Evolutionary conservation across 139 green algal species (phyloP).

Genomic region (Chlamydomonas schloesseri): DNA sequence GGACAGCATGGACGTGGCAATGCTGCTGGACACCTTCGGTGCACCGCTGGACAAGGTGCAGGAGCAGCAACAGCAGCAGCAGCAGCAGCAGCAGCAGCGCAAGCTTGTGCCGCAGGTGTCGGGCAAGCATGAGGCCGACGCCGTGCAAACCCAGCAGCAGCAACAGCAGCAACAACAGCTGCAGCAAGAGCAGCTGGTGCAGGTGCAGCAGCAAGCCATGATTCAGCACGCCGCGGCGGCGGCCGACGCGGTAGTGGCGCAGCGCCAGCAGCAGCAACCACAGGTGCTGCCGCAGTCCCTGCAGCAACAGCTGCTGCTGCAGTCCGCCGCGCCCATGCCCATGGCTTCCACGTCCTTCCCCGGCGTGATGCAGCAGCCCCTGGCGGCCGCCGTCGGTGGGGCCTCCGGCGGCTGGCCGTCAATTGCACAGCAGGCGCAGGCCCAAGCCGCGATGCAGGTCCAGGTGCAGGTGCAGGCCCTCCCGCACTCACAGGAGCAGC

Average conservation of each 20-base stretch:
- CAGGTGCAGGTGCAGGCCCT: neutral
- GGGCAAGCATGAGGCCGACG: neutral
- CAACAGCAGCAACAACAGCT: neutral
- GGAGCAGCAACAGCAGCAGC: neutral
- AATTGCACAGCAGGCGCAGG: neutral
- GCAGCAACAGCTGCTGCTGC: too few species aligned
- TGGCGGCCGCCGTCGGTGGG: neutral
- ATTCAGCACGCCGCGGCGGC: neutral
- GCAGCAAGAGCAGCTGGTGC: constrained; percentile 17
- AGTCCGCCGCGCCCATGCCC: too few species aligned
- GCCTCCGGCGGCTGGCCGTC: neutral
- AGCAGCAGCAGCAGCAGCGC: neutral
- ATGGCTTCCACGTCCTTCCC: too few species aligned
- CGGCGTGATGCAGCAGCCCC: neutral
- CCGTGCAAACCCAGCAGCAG: neutral
- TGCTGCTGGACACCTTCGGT: constrained; percentile 39
- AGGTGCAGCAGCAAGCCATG: neutral
- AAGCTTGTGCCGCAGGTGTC: neutral
- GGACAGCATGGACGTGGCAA: constrained; percentile 43
- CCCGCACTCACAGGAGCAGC: neutral
- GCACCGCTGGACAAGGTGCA: constrained; percentile 23
- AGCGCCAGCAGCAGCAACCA: too few species aligned
- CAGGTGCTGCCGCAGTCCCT: too few species aligned
- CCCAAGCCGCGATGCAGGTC: neutral
- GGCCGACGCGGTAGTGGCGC: too few species aligned